Conservation (phyloP, 768 basidiomycete species). For the Boletus edulis region DNA sequence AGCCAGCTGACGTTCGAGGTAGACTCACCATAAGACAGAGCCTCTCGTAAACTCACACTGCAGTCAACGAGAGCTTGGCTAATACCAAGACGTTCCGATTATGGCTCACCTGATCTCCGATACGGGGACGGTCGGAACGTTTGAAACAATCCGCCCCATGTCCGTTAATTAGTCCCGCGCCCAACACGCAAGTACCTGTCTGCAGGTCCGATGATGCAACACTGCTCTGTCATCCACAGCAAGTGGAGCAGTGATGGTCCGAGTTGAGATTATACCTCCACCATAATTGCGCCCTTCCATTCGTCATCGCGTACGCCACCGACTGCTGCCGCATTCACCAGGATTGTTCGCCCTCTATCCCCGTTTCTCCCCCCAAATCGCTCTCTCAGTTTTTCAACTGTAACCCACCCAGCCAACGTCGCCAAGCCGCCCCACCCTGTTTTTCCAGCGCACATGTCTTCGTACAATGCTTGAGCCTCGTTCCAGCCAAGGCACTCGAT, state of each 20-base stretch:
- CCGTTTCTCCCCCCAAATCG: background rate
- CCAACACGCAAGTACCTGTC: no score
- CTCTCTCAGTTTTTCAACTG: background rate
- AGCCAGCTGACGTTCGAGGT: no score
- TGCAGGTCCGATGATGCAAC: background rate
- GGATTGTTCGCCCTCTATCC: background rate
- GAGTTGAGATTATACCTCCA: background rate
- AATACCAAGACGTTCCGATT: no score
- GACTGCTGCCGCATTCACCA: slow-evolving; percentile 7
- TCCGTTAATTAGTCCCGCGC: no score
- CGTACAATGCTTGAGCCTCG: slow-evolving; percentile 2
- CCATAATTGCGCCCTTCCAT: slow-evolving; percentile 1
- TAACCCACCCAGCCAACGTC: background rate
- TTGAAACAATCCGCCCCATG: no score
- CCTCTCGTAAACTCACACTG: no score
- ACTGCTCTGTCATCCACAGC: background rate
- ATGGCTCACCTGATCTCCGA: no score
- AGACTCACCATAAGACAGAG: no score
- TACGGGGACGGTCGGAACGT: no score
- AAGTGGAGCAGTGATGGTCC: background rate
- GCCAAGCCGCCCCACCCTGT: background rate
- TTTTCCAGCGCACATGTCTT: slow-evolving; percentile 3
- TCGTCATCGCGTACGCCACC: slow-evolving; percentile 8
- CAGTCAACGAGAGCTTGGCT: no score
- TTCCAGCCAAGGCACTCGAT: background rate